These are phyloP conservation scores for Apiotrichum siamense DNA, from an alignment of 1,284 basidiomycete species.

Conservation along the genomic window DNA sequence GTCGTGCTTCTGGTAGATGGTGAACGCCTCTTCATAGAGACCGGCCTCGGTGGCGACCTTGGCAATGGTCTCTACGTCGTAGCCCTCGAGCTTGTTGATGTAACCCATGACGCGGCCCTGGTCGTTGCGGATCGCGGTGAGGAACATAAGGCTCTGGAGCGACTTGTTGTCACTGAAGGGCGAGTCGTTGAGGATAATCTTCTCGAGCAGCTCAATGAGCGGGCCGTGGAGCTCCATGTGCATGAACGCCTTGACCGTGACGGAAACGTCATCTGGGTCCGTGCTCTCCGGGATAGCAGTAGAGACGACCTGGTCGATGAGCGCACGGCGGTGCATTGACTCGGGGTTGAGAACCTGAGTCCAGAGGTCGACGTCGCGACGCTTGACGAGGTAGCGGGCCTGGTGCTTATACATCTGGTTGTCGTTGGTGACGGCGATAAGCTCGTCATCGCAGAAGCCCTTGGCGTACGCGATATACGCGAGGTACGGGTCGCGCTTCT, in stretches of 20 bases:
- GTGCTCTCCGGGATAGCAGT: slow-evolving; percentile 96
- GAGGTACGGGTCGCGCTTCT: slow-evolving; percentile 95
- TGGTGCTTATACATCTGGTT: slow-evolving; percentile 99
- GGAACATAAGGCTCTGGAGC: slow-evolving; percentile 86
- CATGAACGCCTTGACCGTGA: slow-evolving; percentile 98
- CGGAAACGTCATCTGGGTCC: slow-evolving; percentile 96
- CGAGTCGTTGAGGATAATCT: slow-evolving; percentile 95
- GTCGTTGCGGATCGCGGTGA: slow-evolving; percentile 95
- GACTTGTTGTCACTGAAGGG: slow-evolving; percentile 97
- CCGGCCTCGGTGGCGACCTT: slow-evolving; percentile 96
- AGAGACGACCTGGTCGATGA: slow-evolving; percentile 93
- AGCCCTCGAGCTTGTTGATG: slow-evolving; percentile 95
- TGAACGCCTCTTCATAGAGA: slow-evolving; percentile 92
- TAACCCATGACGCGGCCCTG: slow-evolving; percentile 98
- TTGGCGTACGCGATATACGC: slow-evolving; percentile 99
- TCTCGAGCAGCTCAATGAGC: slow-evolving; percentile 95
- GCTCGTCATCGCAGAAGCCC: slow-evolving; percentile 97
- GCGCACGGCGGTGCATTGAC: slow-evolving; percentile 84
- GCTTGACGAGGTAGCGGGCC: slow-evolving; percentile 94
- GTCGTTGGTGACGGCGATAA: slow-evolving; percentile 95
- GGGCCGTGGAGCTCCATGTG: slow-evolving; percentile 95
- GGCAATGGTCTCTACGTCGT: slow-evolving; percentile 91
- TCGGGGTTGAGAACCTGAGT: slow-evolving; percentile 85
- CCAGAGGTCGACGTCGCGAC: slow-evolving; percentile 94
- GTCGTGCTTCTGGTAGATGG: slow-evolving; percentile 92